These are phyloP conservation scores for Chrysanthemum makinoi DNA, from an alignment of 129 eudicot genomes.

Conservation along the genomic window DNA sequence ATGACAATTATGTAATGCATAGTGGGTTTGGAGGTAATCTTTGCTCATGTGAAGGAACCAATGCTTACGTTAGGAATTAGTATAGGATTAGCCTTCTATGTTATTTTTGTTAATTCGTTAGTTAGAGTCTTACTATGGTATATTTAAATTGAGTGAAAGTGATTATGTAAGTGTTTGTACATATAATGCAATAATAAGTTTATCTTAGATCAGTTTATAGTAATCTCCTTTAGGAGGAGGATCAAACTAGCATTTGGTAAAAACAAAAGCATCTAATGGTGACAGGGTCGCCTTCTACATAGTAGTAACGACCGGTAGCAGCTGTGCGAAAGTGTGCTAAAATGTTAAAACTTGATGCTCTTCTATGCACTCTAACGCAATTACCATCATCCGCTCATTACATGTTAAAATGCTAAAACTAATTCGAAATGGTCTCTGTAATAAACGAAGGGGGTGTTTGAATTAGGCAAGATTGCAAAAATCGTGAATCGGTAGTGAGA, in stretches of 20 bases:
- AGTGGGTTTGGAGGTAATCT: no score
- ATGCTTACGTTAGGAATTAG: no score
- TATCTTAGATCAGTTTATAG: background rate
- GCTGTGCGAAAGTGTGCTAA: constrained; percentile 2
- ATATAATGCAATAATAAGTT: background rate
- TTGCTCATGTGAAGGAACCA: no score
- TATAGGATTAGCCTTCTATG: no score
- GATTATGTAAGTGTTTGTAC: background rate
- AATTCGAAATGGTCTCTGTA: no score
- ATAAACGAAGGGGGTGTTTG: no score
- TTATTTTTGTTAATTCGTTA: no score
- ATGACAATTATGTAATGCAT: no score
- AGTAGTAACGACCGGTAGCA: constrained; percentile 30
- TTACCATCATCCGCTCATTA: constrained; percentile 12
- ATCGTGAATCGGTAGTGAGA: no score
- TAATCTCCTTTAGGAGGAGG: background rate
- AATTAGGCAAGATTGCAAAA: no score
- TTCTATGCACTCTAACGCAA: constrained; percentile 20
- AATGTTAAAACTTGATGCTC: constrained; percentile 25
- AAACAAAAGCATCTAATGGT: constrained; percentile 26
- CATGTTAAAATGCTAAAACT: background rate
- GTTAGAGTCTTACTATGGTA: no score
- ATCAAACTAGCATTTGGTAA: constrained; percentile 25
- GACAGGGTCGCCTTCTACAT: constrained; percentile 12
- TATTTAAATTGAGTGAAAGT: background rate